Conservation (phyloP, 208 protist genomes). For the Crithidia acanthocephali region DNA sequence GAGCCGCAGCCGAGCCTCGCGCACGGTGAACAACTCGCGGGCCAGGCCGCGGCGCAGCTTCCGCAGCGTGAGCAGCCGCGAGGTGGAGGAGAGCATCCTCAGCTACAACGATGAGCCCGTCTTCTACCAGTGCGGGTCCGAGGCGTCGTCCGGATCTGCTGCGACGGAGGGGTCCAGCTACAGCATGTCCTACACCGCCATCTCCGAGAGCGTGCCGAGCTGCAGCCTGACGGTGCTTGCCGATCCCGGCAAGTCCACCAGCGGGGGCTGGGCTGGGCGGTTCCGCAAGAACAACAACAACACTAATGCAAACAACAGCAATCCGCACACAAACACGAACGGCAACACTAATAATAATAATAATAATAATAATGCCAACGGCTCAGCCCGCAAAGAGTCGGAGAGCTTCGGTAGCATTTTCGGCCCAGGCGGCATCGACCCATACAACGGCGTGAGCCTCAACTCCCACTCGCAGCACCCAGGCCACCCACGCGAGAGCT, state of each 20-base stretch:
- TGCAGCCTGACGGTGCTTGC: slow-evolving; percentile 66
- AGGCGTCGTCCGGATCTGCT: slow-evolving; percentile 23
- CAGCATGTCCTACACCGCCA: slow-evolving; percentile 47
- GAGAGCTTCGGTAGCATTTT: slow-evolving; percentile 55
- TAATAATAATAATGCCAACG: slow-evolving; percentile 6
- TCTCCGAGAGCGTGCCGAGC: slow-evolving; percentile 75
- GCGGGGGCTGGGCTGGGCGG: slow-evolving; percentile 22
- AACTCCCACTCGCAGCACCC: slow-evolving; percentile 9
- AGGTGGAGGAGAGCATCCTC: slow-evolving; percentile 39
- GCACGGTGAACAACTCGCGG: slow-evolving; percentile 17
- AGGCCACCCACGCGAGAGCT: slow-evolving; percentile 12
- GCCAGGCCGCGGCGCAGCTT: slow-evolving; percentile 22
- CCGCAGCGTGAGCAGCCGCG: slow-evolving; percentile 32
- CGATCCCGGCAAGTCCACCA: slow-evolving; percentile 31
- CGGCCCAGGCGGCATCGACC: slow-evolving; percentile 43
- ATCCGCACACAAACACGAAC: slow-evolving; percentile 13
- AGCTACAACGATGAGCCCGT: slow-evolving; percentile 52
- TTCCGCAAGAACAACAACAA: slow-evolving; percentile 23
- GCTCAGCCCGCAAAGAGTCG: slow-evolving; percentile 19
- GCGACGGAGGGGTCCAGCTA: slow-evolving; percentile 33
- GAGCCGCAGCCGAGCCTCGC: slow-evolving; percentile 28
- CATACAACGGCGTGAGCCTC: slow-evolving; percentile 41
- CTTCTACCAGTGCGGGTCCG: slow-evolving; percentile 51
- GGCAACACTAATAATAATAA: neutral
- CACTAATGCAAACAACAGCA: slow-evolving; percentile 10